A percentile compares a stretch with the other conserved stretches of the same genome.
Evolutionary conservation across 2,329 filamentous ascomycete species (phyloP).

Genomic region (Botrytis pseudocinerea): DNA sequence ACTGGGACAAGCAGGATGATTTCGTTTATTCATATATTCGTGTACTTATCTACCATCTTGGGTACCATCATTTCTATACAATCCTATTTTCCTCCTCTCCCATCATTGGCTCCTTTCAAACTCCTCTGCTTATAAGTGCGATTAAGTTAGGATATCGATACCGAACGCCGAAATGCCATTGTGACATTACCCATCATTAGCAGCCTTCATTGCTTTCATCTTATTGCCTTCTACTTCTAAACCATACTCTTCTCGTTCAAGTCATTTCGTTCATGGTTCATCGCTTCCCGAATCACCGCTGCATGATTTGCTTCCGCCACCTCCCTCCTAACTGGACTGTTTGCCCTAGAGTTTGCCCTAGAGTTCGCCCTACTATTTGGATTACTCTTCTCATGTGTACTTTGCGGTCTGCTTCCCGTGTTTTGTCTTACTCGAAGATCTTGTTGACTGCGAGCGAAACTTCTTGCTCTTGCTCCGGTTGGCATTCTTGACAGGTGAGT

Average conservation of each 20-base stretch:
- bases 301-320: background rate
- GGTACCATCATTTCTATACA: background rate
- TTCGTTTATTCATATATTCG: background rate
- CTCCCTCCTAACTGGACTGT: slow-evolving; percentile 10
- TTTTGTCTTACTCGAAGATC: slow-evolving; percentile 32
- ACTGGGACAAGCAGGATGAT: background rate
- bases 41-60: background rate
- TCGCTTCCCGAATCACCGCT: background rate
- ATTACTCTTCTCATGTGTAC: slow-evolving; percentile 7
- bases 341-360: slow-evolving; percentile 21
- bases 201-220: background rate
- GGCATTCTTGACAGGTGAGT: slow-evolving; percentile 26
- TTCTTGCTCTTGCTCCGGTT: slow-evolving; percentile 29
- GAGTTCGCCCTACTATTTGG: slow-evolving; percentile 13
- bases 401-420: slow-evolving; percentile 28
- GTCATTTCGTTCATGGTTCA: background rate
- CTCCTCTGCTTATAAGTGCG: background rate
- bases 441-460: slow-evolving; percentile 32
- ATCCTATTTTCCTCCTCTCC: background rate
- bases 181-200: background rate
- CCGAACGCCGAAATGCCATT: background rate
- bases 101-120: background rate
- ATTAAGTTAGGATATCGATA: slow-evolving; percentile 1
- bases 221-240: background rate
- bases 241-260: background rate